A percentile compares a stretch with the other conserved stretches of the same genome.
phyloP scores from a whole-genome alignment of 2,329 filamentous ascomycete species.

The Penicillium decumbens region DNA sequence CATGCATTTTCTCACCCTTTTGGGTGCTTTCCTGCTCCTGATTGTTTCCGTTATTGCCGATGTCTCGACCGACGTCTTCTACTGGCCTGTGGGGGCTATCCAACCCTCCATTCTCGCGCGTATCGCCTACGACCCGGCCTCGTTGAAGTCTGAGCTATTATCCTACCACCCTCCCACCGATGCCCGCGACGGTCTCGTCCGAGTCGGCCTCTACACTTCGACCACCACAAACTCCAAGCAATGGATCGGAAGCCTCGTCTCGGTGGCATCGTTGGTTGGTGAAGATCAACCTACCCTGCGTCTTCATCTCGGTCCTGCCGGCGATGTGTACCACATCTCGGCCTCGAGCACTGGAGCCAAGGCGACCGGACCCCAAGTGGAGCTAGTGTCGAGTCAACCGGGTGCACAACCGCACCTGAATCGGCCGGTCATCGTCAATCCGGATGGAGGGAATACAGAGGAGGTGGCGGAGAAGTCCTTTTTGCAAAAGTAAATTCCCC shows the following conservation, averaged over 20 bases:
- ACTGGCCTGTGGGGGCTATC: slow-evolving; percentile 34
- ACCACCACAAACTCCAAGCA: slow-evolving; percentile 31
- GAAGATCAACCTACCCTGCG: slow-evolving; percentile 32
- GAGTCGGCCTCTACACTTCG: slow-evolving; percentile 49
- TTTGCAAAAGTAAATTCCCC: slow-evolving; percentile 40
- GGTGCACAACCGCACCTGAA: slow-evolving; percentile 40
- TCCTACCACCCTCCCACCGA: slow-evolving; percentile 38
- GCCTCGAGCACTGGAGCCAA: slow-evolving; percentile 22
- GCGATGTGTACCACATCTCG: slow-evolving; percentile 41
- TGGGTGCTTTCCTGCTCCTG: slow-evolving; percentile 13
- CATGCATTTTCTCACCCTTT: slow-evolving; percentile 21
- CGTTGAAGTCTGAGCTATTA: slow-evolving; percentile 34
- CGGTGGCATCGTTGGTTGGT: slow-evolving; percentile 30
- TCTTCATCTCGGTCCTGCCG: slow-evolving; percentile 37
- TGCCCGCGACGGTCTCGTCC: slow-evolving; percentile 46
- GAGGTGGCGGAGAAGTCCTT: slow-evolving; percentile 42
- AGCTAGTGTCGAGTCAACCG: slow-evolving; percentile 30
- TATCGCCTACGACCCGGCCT: slow-evolving; percentile 40
- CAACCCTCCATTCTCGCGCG: slow-evolving; percentile 38
- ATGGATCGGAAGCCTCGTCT: slow-evolving; percentile 42
- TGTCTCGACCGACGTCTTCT: slow-evolving; percentile 34
- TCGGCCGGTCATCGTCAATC: slow-evolving; percentile 36
- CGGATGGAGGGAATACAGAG: slow-evolving; percentile 38
- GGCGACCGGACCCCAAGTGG: slow-evolving; percentile 25
- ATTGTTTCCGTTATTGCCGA: slow-evolving; percentile 15